phyloP scores from a whole-genome alignment of 768 basidiomycete genomes.

The Tulasnella calospora region DNA sequence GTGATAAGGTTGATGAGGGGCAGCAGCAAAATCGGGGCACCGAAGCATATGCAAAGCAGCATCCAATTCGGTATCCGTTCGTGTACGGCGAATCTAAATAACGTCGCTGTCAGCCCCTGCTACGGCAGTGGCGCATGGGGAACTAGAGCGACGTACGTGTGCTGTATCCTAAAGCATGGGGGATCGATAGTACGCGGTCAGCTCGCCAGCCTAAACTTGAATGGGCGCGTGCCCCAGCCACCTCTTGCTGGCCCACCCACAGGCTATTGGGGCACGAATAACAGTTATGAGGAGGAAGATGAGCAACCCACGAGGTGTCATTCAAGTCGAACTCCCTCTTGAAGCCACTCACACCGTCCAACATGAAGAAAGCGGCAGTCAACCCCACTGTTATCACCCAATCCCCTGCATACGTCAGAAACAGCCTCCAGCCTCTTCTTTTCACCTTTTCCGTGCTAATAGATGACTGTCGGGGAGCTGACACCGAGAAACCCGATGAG shows the following conservation, averaged over 20 bases:
- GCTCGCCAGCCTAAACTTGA: not conserved
- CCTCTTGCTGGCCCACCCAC: not conserved
- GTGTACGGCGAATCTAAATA: conserved; percentile 56
- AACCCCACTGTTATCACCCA: conserved; percentile 15
- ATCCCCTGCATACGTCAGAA: not conserved
- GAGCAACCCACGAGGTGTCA: conserved; percentile 62
- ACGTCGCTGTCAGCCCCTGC: not conserved
- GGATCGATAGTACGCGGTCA: conserved; percentile 21
- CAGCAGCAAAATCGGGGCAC: conserved; percentile 66
- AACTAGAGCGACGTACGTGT: not conserved
- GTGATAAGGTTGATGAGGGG: conserved; percentile 63
- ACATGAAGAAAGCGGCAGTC: conserved; percentile 47
- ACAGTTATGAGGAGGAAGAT: not conserved
- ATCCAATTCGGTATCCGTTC: conserved; percentile 64
- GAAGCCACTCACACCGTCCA: conserved; percentile 65
- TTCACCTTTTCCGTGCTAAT: not conserved
- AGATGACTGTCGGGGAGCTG: not conserved
- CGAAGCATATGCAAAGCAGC: conserved; percentile 43
- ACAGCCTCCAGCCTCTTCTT: not conserved
- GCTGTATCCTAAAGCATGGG: conserved; percentile 30
- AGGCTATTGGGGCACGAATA: not conserved
- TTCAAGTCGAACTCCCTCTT: conserved; percentile 70
- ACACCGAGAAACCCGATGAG: not conserved
- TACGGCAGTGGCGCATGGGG: not conserved
- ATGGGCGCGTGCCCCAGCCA: not conserved